These are phyloP conservation scores for Solanum paucissectum DNA, from an alignment of 257 asterid species.

Conservation along the genomic window DNA sequence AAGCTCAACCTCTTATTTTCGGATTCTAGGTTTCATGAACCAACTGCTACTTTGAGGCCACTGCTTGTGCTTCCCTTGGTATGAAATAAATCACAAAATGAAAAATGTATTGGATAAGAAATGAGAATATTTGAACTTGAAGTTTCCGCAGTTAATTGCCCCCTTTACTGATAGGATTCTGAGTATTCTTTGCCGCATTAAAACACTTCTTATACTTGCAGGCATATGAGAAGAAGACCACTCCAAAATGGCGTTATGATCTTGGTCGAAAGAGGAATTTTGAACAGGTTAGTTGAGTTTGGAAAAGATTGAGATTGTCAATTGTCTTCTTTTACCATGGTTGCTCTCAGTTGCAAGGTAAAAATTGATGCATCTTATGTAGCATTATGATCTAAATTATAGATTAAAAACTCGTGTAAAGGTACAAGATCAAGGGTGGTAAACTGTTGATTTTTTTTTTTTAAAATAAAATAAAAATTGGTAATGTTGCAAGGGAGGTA, in stretches of 20 bases:
- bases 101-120: background rate
- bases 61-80: background rate
- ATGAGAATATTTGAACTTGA: background rate
- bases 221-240: constrained; percentile 90
- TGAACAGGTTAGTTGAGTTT: constrained; percentile 49
- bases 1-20: background rate
- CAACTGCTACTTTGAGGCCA: background rate
- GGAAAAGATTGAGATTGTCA: background rate
- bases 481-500: background rate
- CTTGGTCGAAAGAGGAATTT: constrained; percentile 86
- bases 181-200: background rate
- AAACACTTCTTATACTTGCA: constrained; percentile 18
- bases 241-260: constrained; percentile 95
- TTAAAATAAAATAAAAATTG: background rate
- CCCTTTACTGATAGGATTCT: background rate
- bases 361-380: background rate
- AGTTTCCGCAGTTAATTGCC: background rate
- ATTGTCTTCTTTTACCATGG: background rate
- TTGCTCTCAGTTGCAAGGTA: background rate
- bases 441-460: too few species aligned
- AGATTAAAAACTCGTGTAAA: background rate
- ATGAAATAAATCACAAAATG: background rate
- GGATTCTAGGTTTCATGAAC: background rate
- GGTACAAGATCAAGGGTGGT: background rate
- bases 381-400: background rate